Evolutionary conservation across 2,329 filamentous ascomycete species (phyloP).

Genomic region (Colletotrichum sp.): DNA sequence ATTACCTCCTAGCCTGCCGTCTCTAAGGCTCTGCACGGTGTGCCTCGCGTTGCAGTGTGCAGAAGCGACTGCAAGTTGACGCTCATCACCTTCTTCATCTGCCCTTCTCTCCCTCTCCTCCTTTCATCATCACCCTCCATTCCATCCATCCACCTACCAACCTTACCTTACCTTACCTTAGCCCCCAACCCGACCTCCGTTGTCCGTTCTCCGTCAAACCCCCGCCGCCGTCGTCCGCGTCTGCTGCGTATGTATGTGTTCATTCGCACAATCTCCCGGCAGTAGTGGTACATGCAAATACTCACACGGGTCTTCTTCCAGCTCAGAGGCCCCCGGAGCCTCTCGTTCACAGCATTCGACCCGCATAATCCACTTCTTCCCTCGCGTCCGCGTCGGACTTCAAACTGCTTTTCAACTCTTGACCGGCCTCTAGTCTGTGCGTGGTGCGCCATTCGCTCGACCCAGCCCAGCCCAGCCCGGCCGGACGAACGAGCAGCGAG

Average conservation of each 20-base stretch:
- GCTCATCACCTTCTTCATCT: not conserved
- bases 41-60: not conserved
- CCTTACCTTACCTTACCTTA: not conserved
- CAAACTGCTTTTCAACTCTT: slow-evolving; percentile 10
- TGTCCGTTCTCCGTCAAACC: not conserved
- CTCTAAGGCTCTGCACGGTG: not conserved
- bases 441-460: not conserved
- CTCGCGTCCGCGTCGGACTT: slow-evolving; percentile 13
- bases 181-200: not conserved
- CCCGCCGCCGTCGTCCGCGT: not conserved
- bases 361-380: slow-evolving; percentile 16
- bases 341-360: not conserved
- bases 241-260: not conserved
- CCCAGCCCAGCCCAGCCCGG: not conserved
- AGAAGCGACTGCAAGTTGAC: not conserved
- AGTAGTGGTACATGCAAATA: not conserved
- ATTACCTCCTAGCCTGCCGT: not conserved
- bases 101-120: not conserved
- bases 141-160: not conserved
- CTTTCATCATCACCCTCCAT: not conserved
- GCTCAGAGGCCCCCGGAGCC: not conserved
- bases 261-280: not conserved
- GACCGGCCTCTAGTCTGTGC: slow-evolving; percentile 17
- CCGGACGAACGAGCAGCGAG: not conserved
- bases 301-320: not conserved